Evolutionary conservation across 2,329 filamentous ascomycete genomes (phyloP), one percentile per base, ranked within the genome.

Genomic region (Nectriaceae sp.): DNA sequence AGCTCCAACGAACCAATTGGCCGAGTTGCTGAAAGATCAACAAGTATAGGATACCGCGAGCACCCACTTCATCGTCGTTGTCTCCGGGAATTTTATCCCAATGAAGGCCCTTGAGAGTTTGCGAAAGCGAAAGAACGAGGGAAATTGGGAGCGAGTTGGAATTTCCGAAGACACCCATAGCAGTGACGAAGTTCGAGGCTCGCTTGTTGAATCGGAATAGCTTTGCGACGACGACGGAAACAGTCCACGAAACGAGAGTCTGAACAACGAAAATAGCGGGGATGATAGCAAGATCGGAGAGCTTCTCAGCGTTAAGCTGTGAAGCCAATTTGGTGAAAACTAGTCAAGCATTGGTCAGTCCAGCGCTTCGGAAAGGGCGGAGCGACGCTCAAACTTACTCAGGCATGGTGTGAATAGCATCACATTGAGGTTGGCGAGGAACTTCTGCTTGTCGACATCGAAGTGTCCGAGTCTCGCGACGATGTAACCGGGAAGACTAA

Each of bases 91-190:
- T 83, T 57, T 84, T 87, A 70, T 93, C 87, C 94, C 94, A 99
- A 68, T 97, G 93, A 24, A 99, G 78, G 5, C 94, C 94, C 61
- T 87, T 84, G 47, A 99, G 79, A 1, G 94, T 99, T 66, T 96
- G 89, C 13, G 93, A 95, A 11, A 99, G 80, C 8, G 93, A 97
- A 48, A 97, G 82, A 53, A 99, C 91, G 47, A 99, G 84, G 0
- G 94, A 99, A 53, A 99, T 97, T 1, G 94, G 94, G 18, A 99
- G 80, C 16, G 94, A 97, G 72, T 99, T 99, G 26, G 93, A 97
- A 70, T 99, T 99, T 61, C 93, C 94, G 68, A 99, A 99, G 41
- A 97, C 81, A 31, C 89, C 92, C 94, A 99, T 99, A 44, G 94
- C 94, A 24, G 90, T 89, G 36, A 99, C 88, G 65, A 99, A 99